Percentiles rank a stretch among this genome's conserved stretches.
These are phyloP conservation scores for Neonectria hederae DNA, from an alignment of 2,329 filamentous ascomycete genomes.

Conservation along the genomic window DNA sequence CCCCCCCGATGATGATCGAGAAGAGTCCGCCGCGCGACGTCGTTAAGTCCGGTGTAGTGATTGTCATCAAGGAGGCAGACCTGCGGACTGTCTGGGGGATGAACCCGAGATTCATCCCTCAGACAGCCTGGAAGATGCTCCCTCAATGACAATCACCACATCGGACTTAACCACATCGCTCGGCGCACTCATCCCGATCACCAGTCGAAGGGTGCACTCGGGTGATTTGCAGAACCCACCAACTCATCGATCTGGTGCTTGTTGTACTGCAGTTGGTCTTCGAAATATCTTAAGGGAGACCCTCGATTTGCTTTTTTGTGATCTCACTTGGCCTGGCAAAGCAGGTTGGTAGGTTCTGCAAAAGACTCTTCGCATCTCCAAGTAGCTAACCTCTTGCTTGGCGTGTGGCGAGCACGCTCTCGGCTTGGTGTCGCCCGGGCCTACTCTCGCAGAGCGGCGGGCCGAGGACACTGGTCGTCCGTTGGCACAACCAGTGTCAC, in stretches of 20 bases:
- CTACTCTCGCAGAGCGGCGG: too few relatives aligned
- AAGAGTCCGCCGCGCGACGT: not conserved
- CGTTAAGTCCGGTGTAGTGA: not conserved
- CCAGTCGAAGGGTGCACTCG: conserved; percentile 45
- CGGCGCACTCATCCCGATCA: not conserved
- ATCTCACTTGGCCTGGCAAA: too few relatives aligned
- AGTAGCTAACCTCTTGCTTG: too few relatives aligned
- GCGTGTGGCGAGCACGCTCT: too few relatives aligned
- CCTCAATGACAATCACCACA: not conserved
- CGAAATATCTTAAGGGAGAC: conserved; percentile 63
- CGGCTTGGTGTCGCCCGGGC: too few relatives aligned
- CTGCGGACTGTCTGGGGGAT: not conserved
- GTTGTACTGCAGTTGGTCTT: conserved; percentile 69
- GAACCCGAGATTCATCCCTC: not conserved
- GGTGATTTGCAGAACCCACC: conserved; percentile 45
- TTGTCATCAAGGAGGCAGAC: not conserved
- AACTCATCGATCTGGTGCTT: conserved; percentile 70
- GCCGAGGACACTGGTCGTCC: too few relatives aligned
- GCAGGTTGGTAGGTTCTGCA: too few relatives aligned
- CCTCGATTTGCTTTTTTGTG: too few relatives aligned
- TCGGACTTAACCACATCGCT: not conserved
- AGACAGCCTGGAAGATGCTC: not conserved
- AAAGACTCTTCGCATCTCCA: too few relatives aligned
- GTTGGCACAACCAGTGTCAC: too few relatives aligned
- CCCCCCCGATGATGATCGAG: not conserved